These are phyloP conservation scores for Corylus avellana DNA, from an alignment of 306 rosid species.

Conservation along the genomic window DNA sequence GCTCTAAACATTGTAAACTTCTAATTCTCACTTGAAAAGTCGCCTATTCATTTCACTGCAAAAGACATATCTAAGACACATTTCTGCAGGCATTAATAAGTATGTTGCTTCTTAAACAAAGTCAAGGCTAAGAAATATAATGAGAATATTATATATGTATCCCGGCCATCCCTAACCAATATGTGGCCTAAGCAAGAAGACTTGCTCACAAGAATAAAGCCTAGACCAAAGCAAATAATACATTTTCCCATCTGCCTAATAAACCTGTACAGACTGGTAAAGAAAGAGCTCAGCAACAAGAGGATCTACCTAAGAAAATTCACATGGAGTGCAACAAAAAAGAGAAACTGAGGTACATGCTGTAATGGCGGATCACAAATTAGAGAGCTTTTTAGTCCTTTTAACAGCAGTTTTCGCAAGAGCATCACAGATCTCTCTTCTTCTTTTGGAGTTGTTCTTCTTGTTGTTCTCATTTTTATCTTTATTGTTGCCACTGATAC, in stretches of 20 bases:
- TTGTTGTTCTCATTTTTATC: slow-evolving; percentile 36
- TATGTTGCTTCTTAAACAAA: too few species aligned
- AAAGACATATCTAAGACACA: too few species aligned
- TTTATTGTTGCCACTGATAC: slow-evolving; percentile 18
- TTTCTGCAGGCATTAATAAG: too few species aligned
- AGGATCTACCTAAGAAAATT: not conserved
- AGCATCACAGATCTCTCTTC: slow-evolving; percentile 44
- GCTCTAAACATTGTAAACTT: too few species aligned
- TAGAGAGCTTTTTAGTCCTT: slow-evolving; percentile 48
- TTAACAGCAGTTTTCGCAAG: slow-evolving; percentile 36
- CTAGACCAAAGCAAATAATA: not conserved
- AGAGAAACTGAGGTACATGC: not conserved
- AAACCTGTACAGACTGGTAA: not conserved
- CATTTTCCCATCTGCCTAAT: not conserved
- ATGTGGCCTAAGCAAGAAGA: too few species aligned
- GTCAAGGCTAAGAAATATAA: too few species aligned
- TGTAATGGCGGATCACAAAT: slow-evolving; percentile 24
- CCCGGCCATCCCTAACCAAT: too few species aligned
- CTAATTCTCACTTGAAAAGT: too few species aligned
- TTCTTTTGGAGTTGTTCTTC: slow-evolving; percentile 46
- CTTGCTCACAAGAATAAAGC: too few species aligned
- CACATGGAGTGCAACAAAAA: not conserved
- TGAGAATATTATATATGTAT: too few species aligned
- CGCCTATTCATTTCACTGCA: too few species aligned
- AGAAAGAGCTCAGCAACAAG: not conserved